Conservation (phyloP, 805 yeast genomes). For the Cyberlindnera xishuangbannaensis region DNA sequence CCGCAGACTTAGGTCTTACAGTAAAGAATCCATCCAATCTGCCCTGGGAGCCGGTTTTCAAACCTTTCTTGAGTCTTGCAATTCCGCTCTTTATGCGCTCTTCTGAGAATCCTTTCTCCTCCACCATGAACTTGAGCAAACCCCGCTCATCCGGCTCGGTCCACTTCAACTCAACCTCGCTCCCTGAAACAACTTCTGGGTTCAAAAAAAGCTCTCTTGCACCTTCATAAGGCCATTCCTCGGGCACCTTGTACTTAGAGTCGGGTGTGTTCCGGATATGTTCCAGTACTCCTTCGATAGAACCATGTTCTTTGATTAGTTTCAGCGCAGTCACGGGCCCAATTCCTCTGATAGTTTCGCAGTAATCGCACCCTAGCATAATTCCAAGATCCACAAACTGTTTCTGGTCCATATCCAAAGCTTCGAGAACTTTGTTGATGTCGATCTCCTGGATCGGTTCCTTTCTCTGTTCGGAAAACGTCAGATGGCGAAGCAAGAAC, state of each 20-base stretch:
- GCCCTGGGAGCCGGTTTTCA: conserved; percentile 84
- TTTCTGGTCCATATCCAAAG: conserved; percentile 62
- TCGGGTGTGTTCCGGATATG: conserved; percentile 51
- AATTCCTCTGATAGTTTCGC: conserved; percentile 90
- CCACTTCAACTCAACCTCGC: conserved; percentile 75
- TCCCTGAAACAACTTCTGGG: conserved; percentile 71
- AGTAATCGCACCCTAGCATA: conserved; percentile 92
- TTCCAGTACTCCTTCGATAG: conserved; percentile 73
- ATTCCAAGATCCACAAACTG: conserved; percentile 91
- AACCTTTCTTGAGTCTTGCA: conserved; percentile 74
- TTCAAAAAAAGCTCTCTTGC: conserved; percentile 78
- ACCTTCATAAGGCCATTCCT: conserved; percentile 87
- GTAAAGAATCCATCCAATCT: conserved; percentile 89
- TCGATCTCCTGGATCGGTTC: conserved; percentile 85
- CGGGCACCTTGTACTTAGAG: conserved; percentile 81
- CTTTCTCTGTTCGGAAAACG: conserved; percentile 91
- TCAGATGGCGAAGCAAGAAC: conserved; percentile 75
- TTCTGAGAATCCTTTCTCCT: conserved; percentile 86
- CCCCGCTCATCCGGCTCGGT: conserved; percentile 82
- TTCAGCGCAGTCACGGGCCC: conserved; percentile 95
- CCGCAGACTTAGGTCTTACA: conserved; percentile 49
- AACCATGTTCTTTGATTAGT: conserved; percentile 77
- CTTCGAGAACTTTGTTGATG: conserved; percentile 62
- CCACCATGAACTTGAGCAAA: conserved; percentile 74
- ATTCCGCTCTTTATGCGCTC: conserved; percentile 88